A percentile compares a stretch with the other conserved stretches of the same genome.
These are phyloP conservation scores for Lentinula guzmanii DNA, from an alignment of 768 basidiomycete genomes.

Conservation along the genomic window DNA sequence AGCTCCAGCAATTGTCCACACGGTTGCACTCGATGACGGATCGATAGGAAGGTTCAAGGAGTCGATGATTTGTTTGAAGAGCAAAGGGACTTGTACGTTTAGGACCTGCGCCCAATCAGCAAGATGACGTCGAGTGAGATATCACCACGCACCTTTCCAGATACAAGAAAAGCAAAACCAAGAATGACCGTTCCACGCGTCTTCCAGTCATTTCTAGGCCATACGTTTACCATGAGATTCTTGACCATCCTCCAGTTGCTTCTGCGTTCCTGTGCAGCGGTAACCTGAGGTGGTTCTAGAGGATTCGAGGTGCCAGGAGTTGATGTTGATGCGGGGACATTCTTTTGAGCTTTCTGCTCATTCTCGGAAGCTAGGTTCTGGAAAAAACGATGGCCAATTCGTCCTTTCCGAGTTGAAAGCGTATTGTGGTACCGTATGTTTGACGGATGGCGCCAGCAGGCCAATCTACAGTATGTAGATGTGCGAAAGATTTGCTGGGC, in stretches of 20 bases:
- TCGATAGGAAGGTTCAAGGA: constrained; percentile 80
- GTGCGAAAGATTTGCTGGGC: neutral
- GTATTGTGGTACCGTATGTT: neutral
- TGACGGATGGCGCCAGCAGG: neutral
- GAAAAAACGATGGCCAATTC: neutral
- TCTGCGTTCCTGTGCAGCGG: constrained; percentile 43
- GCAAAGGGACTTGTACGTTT: constrained; percentile 96
- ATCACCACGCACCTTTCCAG: constrained; percentile 65
- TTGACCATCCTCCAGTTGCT: constrained; percentile 88
- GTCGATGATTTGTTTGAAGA: constrained; percentile 93
- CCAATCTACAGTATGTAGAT: neutral
- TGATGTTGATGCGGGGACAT: neutral
- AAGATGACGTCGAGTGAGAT: neutral
- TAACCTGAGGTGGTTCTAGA: neutral
- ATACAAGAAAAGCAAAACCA: constrained; percentile 74
- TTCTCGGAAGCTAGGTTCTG: neutral
- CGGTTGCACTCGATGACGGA: constrained; percentile 50
- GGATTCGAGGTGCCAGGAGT: neutral
- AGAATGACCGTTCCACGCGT: constrained; percentile 78
- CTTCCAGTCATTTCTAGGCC: constrained; percentile 83
- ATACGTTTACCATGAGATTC: constrained; percentile 80
- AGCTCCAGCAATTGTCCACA: constrained; percentile 89
- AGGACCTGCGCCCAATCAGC: constrained; percentile 47
- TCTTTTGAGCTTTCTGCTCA: neutral
- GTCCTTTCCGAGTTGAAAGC: neutral